A percentile compares a stretch with the other conserved stretches of the same genome.
Conservation (phyloP, 2,329 filamentous ascomycete species). For the Aspergillus oerlinghausenensis region DNA sequence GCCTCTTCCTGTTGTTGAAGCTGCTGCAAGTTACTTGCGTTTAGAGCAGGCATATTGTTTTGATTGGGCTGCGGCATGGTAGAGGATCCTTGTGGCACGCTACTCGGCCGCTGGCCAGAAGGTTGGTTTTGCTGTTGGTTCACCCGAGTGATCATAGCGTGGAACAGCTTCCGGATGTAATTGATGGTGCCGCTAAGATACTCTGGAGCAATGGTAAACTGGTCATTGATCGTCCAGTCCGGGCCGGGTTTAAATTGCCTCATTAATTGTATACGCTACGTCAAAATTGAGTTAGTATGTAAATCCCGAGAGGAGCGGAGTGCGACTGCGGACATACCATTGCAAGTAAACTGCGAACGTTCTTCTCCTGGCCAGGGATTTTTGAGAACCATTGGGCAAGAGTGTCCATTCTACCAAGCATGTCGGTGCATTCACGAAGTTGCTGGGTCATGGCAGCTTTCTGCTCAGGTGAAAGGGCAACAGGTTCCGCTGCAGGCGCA, state of each 20-base stretch:
- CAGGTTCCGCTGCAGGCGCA: conserved; percentile 26
- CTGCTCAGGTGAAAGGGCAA: conserved; percentile 35
- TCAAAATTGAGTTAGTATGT: conserved; percentile 12
- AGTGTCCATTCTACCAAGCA: conserved; percentile 41
- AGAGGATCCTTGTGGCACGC: conserved; percentile 16
- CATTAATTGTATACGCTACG: conserved; percentile 41
- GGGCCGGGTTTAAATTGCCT: conserved; percentile 40
- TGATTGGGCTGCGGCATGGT: conserved; percentile 19
- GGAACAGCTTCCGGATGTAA: conserved; percentile 40
- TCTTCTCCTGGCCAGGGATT: conserved; percentile 37
- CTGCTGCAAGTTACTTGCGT: conserved; percentile 45
- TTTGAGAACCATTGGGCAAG: conserved; percentile 38
- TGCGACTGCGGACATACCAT: conserved; percentile 29
- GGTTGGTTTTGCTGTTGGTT: conserved; percentile 28
- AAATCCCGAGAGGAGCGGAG: neutral
- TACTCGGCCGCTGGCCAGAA: conserved; percentile 20
- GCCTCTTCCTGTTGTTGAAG: conserved; percentile 45
- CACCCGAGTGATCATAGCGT: conserved; percentile 32
- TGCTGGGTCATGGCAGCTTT: conserved; percentile 37
- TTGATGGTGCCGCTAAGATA: conserved; percentile 33
- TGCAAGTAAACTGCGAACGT: conserved; percentile 32
- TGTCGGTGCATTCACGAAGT: conserved; percentile 37
- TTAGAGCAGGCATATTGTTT: conserved; percentile 32
- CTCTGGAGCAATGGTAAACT: conserved; percentile 41
- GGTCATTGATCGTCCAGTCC: conserved; percentile 41